Conservation (phyloP, 768 basidiomycete genomes). For the Kwoniella pini region DNA sequence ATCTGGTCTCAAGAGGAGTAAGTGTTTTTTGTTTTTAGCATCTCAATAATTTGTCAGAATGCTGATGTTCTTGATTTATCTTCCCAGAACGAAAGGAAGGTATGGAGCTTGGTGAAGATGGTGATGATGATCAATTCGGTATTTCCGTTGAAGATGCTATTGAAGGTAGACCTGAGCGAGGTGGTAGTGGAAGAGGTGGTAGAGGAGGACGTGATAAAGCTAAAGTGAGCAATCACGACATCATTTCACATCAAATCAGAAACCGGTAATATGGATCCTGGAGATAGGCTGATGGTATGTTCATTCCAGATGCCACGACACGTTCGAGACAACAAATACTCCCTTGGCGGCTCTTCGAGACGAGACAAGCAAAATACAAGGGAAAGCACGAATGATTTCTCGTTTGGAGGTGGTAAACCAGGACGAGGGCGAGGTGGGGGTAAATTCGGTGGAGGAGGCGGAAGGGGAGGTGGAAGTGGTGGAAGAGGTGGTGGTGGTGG, state of each 20-base stretch:
- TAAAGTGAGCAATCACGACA: slow-evolving; percentile 29
- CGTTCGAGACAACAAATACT: slow-evolving; percentile 75
- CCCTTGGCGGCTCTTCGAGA: slow-evolving; percentile 63
- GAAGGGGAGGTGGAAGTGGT: slow-evolving; percentile 51
- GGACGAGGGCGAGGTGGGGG: slow-evolving; percentile 45
- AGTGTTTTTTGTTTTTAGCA: no score
- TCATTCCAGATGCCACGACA: slow-evolving; percentile 60
- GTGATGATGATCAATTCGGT: slow-evolving; percentile 74
- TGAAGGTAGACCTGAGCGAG: slow-evolving; percentile 39
- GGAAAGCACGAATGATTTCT: slow-evolving; percentile 77
- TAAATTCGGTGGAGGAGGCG: slow-evolving; percentile 55
- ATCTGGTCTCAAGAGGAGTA: slow-evolving; percentile 87
- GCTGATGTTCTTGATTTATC: neutral
- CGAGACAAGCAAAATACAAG: slow-evolving; percentile 78
- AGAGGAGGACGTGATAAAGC: slow-evolving; percentile 41
- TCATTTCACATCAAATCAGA: neutral
- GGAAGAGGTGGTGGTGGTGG: slow-evolving; percentile 55
- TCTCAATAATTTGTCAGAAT: no score
- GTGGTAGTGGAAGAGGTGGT: slow-evolving; percentile 37
- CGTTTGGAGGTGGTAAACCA: slow-evolving; percentile 49
- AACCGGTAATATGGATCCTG: no score
- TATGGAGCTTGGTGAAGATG: slow-evolving; percentile 64
- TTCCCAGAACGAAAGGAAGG: slow-evolving; percentile 77
- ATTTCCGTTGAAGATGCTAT: slow-evolving; percentile 89
- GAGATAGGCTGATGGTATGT: slow-evolving; percentile 7